A percentile compares a stretch with the other conserved stretches of the same genome.
Evolutionary conservation across 805 yeast genomes (phyloP).

Genomic region (Teunomyces tritomae): DNA sequence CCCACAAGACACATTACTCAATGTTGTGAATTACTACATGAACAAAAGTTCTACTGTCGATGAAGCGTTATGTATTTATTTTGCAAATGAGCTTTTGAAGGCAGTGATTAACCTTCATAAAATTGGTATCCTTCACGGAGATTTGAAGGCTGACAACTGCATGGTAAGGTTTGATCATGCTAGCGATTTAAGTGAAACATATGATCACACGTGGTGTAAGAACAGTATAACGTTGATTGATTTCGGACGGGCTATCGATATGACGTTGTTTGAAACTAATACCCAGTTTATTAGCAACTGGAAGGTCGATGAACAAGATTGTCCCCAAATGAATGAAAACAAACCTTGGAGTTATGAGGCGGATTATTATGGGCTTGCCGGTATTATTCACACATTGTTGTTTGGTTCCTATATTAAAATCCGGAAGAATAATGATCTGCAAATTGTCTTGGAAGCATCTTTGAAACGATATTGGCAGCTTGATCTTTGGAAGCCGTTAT

Average conservation of each 20-base stretch:
- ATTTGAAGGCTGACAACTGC: constrained; percentile 81
- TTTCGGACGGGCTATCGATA: constrained; percentile 78
- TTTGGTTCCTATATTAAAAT: constrained; percentile 65
- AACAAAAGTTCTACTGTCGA: constrained; percentile 36
- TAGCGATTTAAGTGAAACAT: constrained; percentile 17
- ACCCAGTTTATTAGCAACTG: constrained; percentile 59
- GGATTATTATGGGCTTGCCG: constrained; percentile 82
- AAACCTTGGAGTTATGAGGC: constrained; percentile 74
- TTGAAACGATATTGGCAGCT: constrained; percentile 76
- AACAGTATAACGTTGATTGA: constrained; percentile 69
- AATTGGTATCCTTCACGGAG: constrained; percentile 75
- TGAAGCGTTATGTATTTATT: constrained; percentile 60
- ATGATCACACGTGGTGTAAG: constrained; percentile 44
- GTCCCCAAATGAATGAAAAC: constrained; percentile 62
- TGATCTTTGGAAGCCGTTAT: constrained; percentile 67
- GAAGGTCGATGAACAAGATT: constrained; percentile 65
- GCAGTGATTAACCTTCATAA: constrained; percentile 61
- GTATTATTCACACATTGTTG: constrained; percentile 66
- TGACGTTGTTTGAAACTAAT: constrained; percentile 48
- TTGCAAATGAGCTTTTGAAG: constrained; percentile 62
- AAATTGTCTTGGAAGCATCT: constrained; percentile 35
- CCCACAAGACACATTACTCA: constrained; percentile 71
- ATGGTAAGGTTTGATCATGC: constrained; percentile 54
- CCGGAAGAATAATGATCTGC: constrained; percentile 8
- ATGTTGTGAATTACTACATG: constrained; percentile 55